Conservation (phyloP, 2,329 filamentous ascomycete genomes). For the Fusarium solani-melongenae region DNA sequence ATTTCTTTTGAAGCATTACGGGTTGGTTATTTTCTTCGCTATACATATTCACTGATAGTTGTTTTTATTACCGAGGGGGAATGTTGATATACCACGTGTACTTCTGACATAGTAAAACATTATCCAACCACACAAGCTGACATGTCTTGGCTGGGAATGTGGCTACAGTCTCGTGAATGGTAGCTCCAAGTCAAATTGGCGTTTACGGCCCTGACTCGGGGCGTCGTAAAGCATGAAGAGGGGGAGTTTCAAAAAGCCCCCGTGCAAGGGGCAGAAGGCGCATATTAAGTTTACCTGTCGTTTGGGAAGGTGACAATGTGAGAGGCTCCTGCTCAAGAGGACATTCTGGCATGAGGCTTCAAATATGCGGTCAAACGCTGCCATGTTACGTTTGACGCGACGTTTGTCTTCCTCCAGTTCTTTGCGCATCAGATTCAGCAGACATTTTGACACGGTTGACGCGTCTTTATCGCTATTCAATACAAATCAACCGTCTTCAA, state of each 20-base stretch:
- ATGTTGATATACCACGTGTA: constrained; percentile 27
- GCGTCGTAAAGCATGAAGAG: neutral
- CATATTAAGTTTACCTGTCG: neutral
- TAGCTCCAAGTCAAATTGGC: neutral
- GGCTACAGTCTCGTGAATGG: neutral
- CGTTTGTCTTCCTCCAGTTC: neutral
- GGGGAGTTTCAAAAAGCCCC: neutral
- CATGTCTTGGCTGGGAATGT: neutral
- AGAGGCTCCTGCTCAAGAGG: neutral
- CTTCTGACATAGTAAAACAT: neutral
- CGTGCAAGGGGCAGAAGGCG: neutral
- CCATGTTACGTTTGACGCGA: neutral
- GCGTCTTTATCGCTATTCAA: constrained; percentile 1
- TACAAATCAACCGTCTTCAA: neutral
- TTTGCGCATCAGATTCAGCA: neutral
- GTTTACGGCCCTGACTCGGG: neutral
- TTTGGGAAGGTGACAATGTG: neutral
- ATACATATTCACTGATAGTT: constrained; percentile 27
- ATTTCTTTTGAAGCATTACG: neutral
- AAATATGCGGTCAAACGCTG: neutral
- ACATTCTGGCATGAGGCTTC: neutral
- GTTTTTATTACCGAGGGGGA: constrained; percentile 18
- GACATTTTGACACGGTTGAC: neutral
- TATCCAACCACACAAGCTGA: neutral
- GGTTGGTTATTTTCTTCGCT: constrained; percentile 21